A percentile compares a stretch with the other conserved stretches of the same genome.
phyloP scores from a whole-genome alignment of 106 monocot genomes.

The Dioscorea dumetorum region DNA sequence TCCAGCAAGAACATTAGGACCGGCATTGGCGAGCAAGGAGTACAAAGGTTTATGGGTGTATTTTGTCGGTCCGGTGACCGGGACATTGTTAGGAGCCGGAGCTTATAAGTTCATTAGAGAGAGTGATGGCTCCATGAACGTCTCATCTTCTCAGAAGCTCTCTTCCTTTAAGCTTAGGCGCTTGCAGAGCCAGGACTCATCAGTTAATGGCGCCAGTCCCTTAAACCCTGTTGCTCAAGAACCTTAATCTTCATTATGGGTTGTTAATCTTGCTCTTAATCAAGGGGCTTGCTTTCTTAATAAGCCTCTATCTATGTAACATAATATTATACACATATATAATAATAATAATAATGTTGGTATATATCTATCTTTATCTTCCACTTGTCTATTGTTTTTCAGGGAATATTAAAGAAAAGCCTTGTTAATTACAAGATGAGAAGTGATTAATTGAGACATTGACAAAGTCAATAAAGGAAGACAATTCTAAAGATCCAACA shows the following conservation, averaged over 20 bases:
- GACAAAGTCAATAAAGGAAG: too few species aligned
- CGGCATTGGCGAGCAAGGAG: conserved; percentile 54
- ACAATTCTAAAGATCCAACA: too few species aligned
- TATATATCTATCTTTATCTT: too few species aligned
- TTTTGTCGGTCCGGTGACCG: conserved; percentile 46
- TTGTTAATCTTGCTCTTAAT: neutral
- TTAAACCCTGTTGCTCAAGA: too few species aligned
- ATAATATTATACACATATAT: too few species aligned
- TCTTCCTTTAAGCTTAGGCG: conserved; percentile 56
- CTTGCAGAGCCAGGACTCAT: conserved; percentile 22
- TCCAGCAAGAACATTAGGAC: conserved; percentile 60
- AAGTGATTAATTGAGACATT: too few species aligned
- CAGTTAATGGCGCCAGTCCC: neutral
- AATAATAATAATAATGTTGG: too few species aligned
- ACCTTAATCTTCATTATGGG: neutral
- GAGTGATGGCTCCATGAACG: neutral
- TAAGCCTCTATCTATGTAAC: too few species aligned
- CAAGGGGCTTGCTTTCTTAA: neutral
- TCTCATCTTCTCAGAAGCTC: conserved; percentile 2
- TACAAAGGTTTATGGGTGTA: conserved; percentile 59
- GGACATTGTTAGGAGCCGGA: conserved; percentile 44
- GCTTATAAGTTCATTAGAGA: conserved; percentile 46
- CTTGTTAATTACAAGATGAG: too few species aligned
- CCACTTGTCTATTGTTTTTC: too few species aligned
- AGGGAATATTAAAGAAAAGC: too few species aligned